These are phyloP conservation scores for Coemansia asiatica DNA, from an alignment of 192 early-diverging fungal species.

Conservation along the genomic window DNA sequence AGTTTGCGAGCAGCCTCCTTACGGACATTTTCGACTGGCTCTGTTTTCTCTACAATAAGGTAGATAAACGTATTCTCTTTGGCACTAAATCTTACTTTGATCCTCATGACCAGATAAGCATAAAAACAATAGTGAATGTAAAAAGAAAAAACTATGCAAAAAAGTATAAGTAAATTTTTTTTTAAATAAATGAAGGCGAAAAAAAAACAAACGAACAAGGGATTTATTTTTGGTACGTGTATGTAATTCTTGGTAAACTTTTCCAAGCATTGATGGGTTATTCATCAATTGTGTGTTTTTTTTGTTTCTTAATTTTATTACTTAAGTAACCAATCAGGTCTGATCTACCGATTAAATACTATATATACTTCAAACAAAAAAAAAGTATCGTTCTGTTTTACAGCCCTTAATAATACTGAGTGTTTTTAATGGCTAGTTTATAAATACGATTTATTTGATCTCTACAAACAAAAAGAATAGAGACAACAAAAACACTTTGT, in stretches of 20 bases:
- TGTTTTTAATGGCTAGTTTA: too few species aligned
- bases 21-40: constrained; percentile 21
- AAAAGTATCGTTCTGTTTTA: neutral
- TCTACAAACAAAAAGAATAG: neutral
- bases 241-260: too few species aligned
- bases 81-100: constrained; percentile 20
- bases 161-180: neutral
- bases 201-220: too few species aligned
- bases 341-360: constrained; percentile 10
- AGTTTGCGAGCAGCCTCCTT: constrained; percentile 10
- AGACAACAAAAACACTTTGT: too few species aligned
- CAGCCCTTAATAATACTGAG: too few species aligned
- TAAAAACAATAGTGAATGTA: neutral
- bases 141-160: neutral
- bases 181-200: neutral
- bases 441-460: neutral
- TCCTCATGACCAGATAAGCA: constrained; percentile 9
- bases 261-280: too few species aligned
- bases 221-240: too few species aligned
- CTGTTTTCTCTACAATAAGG: constrained; percentile 18
- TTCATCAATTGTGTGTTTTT: neutral
- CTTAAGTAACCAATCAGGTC: neutral
- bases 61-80: constrained; percentile 8
- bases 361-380: too few species aligned
- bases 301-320: too few species aligned